Conservation (phyloP, 2,329 filamentous ascomycete genomes). For the Blastomyces silverae region DNA sequence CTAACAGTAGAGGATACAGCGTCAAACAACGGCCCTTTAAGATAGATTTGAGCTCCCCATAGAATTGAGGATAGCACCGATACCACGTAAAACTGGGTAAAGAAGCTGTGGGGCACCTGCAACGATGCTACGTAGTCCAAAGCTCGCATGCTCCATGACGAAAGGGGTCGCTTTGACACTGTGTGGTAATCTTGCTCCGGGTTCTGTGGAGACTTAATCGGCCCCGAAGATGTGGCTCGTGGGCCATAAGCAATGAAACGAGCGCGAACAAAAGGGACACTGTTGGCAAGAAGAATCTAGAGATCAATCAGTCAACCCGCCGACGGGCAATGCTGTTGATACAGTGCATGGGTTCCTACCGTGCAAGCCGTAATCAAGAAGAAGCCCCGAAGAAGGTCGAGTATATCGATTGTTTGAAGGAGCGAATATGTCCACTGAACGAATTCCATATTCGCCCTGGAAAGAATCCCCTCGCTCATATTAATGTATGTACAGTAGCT, state of each 20-base stretch:
- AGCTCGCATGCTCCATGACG: conserved; percentile 21
- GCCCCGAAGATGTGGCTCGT: conserved; percentile 36
- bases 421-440: not conserved
- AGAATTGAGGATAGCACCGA: conserved; percentile 64
- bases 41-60: conserved; percentile 62
- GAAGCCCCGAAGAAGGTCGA: conserved; percentile 9
- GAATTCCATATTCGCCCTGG: not conserved
- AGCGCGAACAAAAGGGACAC: conserved; percentile 45
- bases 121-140: conserved; percentile 49
- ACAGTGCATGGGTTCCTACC: not conserved
- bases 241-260: conserved; percentile 58
- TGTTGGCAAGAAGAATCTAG: conserved; percentile 46
- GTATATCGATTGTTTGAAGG: conserved; percentile 4
- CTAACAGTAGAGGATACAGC: conserved; percentile 42
- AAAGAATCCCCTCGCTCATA: not conserved
- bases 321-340: not conserved
- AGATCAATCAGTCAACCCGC: conserved; percentile 6
- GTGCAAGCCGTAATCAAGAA: conserved; percentile 15
- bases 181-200: not conserved
- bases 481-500: no score
- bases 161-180: conserved; percentile 16
- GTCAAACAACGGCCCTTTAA: conserved; percentile 49
- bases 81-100: conserved; percentile 75
- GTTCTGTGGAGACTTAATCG: conserved; percentile 13
- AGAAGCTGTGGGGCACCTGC: conserved; percentile 81